phyloP scores from a whole-genome alignment of 2,329 filamentous ascomycete genomes.

The Trichophaea hybrida region DNA sequence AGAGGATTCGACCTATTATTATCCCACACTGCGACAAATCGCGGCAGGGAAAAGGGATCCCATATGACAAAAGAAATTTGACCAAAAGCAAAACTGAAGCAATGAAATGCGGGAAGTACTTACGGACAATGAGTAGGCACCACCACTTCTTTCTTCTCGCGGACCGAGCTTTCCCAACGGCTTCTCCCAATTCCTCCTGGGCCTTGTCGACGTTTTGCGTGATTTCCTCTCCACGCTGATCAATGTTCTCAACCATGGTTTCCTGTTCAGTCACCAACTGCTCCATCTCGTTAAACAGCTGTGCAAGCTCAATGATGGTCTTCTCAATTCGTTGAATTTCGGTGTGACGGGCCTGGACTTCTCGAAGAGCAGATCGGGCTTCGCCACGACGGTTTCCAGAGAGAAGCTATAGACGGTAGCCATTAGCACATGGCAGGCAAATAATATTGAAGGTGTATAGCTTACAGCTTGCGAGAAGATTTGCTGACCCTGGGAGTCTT shows the following conservation, averaged over 20 bases:
- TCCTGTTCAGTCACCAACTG: conserved; percentile 77
- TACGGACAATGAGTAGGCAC: conserved; percentile 44
- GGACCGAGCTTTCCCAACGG: conserved; percentile 50
- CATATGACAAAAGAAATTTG: not conserved
- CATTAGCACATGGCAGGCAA: conserved; percentile 1
- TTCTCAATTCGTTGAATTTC: conserved; percentile 85
- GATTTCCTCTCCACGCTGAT: conserved; percentile 74
- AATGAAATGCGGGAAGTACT: conserved; percentile 12
- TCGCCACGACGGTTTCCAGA: conserved; percentile 67
- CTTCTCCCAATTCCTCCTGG: conserved; percentile 28
- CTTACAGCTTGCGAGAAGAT: conserved; percentile 68
- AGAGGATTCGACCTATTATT: conserved; percentile 49
- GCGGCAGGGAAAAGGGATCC: conserved; percentile 13
- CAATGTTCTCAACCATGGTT: conserved; percentile 61
- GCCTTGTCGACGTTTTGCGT: conserved; percentile 63
- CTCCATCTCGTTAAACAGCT: conserved; percentile 83
- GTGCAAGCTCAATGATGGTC: conserved; percentile 72
- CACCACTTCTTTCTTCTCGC: conserved; percentile 70
- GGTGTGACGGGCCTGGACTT: conserved; percentile 68
- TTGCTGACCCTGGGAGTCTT: conserved; percentile 51
- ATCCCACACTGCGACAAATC: conserved; percentile 4
- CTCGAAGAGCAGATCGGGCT: conserved; percentile 61
- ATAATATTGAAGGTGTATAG: conserved; percentile 4
- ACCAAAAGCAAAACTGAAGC: conserved; percentile 3
- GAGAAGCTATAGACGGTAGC: conserved; percentile 25